phyloP scores from a whole-genome alignment of 352 stramenopile species.

The Phytopythium delawarense region DNA sequence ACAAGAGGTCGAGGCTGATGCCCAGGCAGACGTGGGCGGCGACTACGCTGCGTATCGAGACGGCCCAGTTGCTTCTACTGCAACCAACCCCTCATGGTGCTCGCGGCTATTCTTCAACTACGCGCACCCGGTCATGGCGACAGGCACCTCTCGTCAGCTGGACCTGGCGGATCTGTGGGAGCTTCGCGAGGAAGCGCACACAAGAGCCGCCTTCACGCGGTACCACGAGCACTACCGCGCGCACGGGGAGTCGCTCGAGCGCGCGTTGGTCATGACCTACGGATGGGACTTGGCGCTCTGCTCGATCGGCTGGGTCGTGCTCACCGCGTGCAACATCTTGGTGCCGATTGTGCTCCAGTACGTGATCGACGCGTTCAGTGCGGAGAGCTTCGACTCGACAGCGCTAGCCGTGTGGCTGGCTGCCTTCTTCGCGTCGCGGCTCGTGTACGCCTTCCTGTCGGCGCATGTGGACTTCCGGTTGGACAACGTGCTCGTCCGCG shows the following conservation, averaged over 20 bases:
- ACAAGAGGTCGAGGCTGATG: not conserved
- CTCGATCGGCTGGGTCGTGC: constrained; percentile 5
- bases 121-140: constrained; percentile 8
- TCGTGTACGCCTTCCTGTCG: constrained; percentile 18
- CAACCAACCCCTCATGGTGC: not conserved
- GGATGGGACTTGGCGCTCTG: constrained; percentile 8
- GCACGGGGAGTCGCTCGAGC: not conserved
- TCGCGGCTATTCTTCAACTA: constrained; percentile 8
- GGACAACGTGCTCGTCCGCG: constrained; percentile 13
- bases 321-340: constrained; percentile 11
- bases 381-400: constrained; percentile 10
- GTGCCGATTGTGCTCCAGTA: constrained; percentile 15
- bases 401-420: constrained; percentile 14
- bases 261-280: constrained; percentile 7
- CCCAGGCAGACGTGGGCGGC: not conserved
- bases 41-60: not conserved
- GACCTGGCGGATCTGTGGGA: constrained; percentile 7
- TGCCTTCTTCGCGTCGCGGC: constrained; percentile 20
- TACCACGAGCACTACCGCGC: constrained; percentile 1
- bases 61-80: not conserved
- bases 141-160: constrained; percentile 3
- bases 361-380: constrained; percentile 18
- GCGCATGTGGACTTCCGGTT: constrained; percentile 19
- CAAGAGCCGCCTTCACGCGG: not conserved
- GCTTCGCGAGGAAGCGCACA: not conserved